Evolutionary conservation across 2,329 filamentous ascomycete genomes (phyloP).

Genomic region (Beauveria varroae): DNA sequence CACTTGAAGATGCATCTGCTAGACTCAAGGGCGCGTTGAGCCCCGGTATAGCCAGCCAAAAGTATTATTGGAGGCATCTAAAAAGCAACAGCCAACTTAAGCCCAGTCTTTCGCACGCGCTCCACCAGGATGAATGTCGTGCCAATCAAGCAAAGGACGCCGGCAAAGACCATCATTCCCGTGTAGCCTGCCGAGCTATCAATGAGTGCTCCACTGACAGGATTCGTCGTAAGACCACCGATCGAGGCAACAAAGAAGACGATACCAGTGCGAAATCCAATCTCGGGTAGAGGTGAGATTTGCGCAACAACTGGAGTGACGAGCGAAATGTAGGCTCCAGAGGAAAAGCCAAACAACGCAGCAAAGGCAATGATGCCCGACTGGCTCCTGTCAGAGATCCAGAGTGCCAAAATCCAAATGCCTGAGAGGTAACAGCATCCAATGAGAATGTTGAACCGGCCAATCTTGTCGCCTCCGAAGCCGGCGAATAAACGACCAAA

Average conservation of each 20-base stretch:
- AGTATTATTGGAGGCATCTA: background rate
- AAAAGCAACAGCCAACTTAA: slow-evolving; percentile 15
- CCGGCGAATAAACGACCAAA: slow-evolving; percentile 19
- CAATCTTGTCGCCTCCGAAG: slow-evolving; percentile 19
- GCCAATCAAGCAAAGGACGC: slow-evolving; percentile 24
- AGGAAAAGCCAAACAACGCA: slow-evolving; percentile 27
- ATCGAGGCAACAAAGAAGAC: slow-evolving; percentile 47
- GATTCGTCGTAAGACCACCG: slow-evolving; percentile 48
- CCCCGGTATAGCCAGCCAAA: background rate
- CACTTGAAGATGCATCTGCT: background rate
- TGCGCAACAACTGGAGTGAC: slow-evolving; percentile 31
- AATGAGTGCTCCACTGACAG: slow-evolving; percentile 44
- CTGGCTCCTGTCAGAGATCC: slow-evolving; percentile 24
- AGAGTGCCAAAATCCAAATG: slow-evolving; percentile 27
- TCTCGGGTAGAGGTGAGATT: slow-evolving; percentile 46
- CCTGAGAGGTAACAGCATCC: slow-evolving; percentile 33
- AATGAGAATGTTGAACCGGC: slow-evolving; percentile 27
- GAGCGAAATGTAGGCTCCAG: slow-evolving; percentile 26
- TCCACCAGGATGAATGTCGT: slow-evolving; percentile 19
- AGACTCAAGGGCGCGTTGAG: background rate
- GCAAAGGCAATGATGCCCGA: slow-evolving; percentile 23
- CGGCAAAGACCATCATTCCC: slow-evolving; percentile 30
- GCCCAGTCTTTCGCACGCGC: slow-evolving; percentile 20
- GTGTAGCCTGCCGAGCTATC: slow-evolving; percentile 22
- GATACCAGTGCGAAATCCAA: slow-evolving; percentile 36